Evolutionary conservation across 1,139 yeast species (phyloP).

Genomic region (Zygosaccharomyces pseudobailii): DNA sequence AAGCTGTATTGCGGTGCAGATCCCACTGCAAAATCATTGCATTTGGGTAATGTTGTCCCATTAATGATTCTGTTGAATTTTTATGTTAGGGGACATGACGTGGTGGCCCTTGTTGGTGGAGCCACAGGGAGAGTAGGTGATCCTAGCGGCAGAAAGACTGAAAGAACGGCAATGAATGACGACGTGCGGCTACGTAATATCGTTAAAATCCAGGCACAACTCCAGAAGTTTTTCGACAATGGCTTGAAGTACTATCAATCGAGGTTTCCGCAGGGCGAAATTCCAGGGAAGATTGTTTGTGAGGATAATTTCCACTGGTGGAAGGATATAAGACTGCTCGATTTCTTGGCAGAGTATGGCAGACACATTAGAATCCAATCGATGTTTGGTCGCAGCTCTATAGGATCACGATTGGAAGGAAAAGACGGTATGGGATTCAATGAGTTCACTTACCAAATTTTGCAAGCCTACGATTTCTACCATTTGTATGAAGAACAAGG

Average conservation of each 20-base stretch:
- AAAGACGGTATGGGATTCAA: constrained; percentile 83
- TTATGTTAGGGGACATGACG: constrained; percentile 74
- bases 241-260: constrained; percentile 60
- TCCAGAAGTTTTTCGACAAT: constrained; percentile 52
- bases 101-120: constrained; percentile 88
- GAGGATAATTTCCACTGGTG: constrained; percentile 84
- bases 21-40: constrained; percentile 87
- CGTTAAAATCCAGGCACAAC: constrained; percentile 53
- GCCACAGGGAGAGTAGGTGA: constrained; percentile 98
- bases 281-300: constrained; percentile 40
- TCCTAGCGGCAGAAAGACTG: constrained; percentile 87
- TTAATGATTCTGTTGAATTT: constrained; percentile 81
- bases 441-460: constrained; percentile 86
- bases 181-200: constrained; percentile 56
- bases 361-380: constrained; percentile 73
- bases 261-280: constrained; percentile 43
- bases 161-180: constrained; percentile 55
- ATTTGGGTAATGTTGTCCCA: constrained; percentile 86
- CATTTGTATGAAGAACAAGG: constrained; percentile 58
- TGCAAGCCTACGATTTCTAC: constrained; percentile 94
- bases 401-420: constrained; percentile 64
- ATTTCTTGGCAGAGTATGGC: constrained; percentile 74
- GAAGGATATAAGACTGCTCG: constrained; percentile 67
- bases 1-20: constrained; percentile 93
- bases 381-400: constrained; percentile 87